phyloP scores from a whole-genome alignment of 352 stramenopile species.

The Pythium plurisporium region DNA sequence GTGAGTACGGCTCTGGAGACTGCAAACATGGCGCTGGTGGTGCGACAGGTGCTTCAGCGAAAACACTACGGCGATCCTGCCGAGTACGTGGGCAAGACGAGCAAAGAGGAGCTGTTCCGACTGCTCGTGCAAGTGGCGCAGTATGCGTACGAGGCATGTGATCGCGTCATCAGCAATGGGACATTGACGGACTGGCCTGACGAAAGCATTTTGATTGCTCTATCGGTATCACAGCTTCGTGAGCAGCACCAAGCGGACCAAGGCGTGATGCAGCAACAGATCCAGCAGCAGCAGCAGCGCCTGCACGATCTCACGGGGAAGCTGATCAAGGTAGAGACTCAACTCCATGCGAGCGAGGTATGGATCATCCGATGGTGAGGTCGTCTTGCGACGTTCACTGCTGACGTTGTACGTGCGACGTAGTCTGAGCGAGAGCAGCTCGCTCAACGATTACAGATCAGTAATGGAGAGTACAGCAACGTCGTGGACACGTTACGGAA shows the following conservation, averaged over 20 bases:
- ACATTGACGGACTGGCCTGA: neutral
- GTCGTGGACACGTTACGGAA: conserved; percentile 29
- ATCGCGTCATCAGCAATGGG: too few species aligned
- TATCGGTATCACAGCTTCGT: neutral
- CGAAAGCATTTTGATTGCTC: neutral
- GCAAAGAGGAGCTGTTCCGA: conserved; percentile 46
- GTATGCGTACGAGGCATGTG: conserved; percentile 39
- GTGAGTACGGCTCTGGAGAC: neutral
- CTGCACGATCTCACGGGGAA: neutral
- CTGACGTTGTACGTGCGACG: too few species aligned
- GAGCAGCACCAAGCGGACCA: conserved; percentile 8
- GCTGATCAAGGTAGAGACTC: conserved; percentile 1
- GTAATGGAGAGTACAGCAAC: neutral
- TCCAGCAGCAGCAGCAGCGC: conserved; percentile 6
- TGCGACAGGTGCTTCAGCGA: conserved; percentile 49
- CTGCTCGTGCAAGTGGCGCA: conserved; percentile 38
- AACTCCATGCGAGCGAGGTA: neutral
- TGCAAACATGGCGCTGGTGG: conserved; percentile 25
- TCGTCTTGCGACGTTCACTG: neutral
- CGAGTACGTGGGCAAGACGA: conserved; percentile 31
- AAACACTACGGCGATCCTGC: conserved; percentile 34
- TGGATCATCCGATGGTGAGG: neutral
- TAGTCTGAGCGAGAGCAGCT: conserved; percentile 11
- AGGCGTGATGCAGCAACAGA: neutral
- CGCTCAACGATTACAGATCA: neutral